Conservation (phyloP, 1,284 basidiomycete genomes). For the Trichosporon coremiiforme region DNA sequence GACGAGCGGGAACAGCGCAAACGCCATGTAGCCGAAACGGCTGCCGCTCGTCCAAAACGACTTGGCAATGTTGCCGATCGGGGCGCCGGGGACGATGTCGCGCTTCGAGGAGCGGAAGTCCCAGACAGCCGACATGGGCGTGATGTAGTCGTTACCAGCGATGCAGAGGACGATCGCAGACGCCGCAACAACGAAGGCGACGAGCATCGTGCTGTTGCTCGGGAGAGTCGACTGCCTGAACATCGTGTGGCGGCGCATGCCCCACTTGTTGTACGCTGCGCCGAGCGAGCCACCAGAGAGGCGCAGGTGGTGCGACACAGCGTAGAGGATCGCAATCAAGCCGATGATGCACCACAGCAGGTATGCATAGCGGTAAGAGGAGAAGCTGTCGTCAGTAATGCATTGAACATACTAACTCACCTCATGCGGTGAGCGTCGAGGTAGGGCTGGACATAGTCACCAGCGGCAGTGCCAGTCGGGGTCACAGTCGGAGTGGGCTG, state of each 20-base stretch:
- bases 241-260: constrained; percentile 41
- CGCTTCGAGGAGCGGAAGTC: constrained; percentile 42
- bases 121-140: constrained; percentile 62
- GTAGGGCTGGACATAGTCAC: constrained; percentile 7
- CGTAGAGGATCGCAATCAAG: constrained; percentile 42
- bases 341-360: constrained; percentile 50
- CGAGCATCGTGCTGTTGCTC: constrained; percentile 65
- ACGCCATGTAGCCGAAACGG: constrained; percentile 74
- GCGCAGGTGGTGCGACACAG: constrained; percentile 50
- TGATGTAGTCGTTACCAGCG: constrained; percentile 74
- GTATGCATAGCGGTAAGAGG: constrained; percentile 54
- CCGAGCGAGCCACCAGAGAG: constrained; percentile 46
- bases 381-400: constrained; percentile 33
- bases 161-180: constrained; percentile 61
- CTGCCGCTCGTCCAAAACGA: constrained; percentile 76
- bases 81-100: constrained; percentile 43
- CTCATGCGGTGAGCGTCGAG: constrained; percentile 17
- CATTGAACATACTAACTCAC: neutral
- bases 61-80: constrained; percentile 63
- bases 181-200: constrained; percentile 58
- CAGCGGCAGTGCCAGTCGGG: constrained; percentile 6
- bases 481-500: neutral
- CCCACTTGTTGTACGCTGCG: constrained; percentile 46
- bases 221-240: constrained; percentile 62
- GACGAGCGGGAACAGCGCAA: constrained; percentile 74